phyloP scores from a whole-genome alignment of 345 rosid species.

The Camelina laxa region DNA sequence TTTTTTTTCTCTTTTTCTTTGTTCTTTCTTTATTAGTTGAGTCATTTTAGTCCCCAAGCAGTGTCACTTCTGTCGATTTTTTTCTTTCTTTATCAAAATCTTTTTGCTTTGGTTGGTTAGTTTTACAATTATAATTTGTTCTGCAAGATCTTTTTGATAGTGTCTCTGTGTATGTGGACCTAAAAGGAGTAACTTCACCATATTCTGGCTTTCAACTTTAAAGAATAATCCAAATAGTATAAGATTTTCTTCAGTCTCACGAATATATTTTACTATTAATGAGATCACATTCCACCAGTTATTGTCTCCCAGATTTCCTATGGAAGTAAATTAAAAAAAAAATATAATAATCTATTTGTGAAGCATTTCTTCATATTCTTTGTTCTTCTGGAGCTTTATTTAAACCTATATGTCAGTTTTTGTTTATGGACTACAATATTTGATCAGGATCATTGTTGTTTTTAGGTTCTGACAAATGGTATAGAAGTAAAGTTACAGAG shows the following conservation, averaged over 20 bases:
- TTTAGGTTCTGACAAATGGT: slow-evolving; percentile 93
- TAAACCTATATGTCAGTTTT: slow-evolving; percentile 24
- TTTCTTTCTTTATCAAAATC: background rate
- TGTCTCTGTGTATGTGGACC: slow-evolving; percentile 43
- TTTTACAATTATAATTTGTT: slow-evolving; percentile 21
- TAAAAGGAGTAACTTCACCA: slow-evolving; percentile 38
- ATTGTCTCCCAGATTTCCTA: slow-evolving; percentile 27
- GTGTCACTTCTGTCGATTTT: slow-evolving; percentile 32
- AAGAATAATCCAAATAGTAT: slow-evolving; percentile 20
- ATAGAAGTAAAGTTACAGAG: slow-evolving; percentile 97
- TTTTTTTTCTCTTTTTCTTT: background rate
- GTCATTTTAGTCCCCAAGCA: slow-evolving; percentile 39
- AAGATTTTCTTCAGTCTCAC: slow-evolving; percentile 12
- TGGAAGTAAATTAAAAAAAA: background rate
- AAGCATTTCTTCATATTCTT: slow-evolving; percentile 7
- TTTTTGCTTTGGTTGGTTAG: slow-evolving; percentile 34
- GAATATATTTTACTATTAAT: slow-evolving; percentile 2
- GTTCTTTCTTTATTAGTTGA: slow-evolving; percentile 31
- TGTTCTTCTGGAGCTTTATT: slow-evolving; percentile 36
- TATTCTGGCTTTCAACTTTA: slow-evolving; percentile 39
- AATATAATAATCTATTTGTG: background rate
- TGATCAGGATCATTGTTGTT: slow-evolving; percentile 10
- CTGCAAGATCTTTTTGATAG: slow-evolving; percentile 36
- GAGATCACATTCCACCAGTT: slow-evolving; percentile 37
- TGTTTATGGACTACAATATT: slow-evolving; percentile 25